These are phyloP conservation scores for Phaseolus lunatus DNA, from an alignment of 306 rosid genomes.

Conservation along the genomic window DNA sequence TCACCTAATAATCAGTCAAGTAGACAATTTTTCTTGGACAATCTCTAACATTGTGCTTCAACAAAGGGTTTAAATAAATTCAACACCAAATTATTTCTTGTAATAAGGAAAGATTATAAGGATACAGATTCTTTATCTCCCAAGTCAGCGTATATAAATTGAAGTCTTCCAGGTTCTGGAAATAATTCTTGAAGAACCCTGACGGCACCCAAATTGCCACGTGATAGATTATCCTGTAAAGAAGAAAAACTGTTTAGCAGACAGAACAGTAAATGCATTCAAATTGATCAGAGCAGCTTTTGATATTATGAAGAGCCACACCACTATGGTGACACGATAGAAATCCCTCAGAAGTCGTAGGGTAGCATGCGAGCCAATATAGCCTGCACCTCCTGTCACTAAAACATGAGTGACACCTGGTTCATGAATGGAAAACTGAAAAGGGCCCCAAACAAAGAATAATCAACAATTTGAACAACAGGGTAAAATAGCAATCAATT, in stretches of 20 bases:
- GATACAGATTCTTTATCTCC: constrained; percentile 89
- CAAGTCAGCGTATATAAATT: constrained; percentile 91
- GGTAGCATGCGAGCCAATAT: constrained; percentile 91
- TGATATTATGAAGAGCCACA: constrained; percentile 46
- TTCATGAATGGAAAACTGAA: constrained; percentile 78
- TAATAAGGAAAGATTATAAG: constrained; percentile 46
- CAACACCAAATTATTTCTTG: constrained; percentile 29
- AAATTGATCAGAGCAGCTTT: constrained; percentile 26
- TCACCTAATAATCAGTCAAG: constrained; percentile 81
- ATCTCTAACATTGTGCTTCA: constrained; percentile 21
- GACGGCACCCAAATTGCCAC: constrained; percentile 94
- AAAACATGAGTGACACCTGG: constrained; percentile 88
- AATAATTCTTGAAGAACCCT: constrained; percentile 81
- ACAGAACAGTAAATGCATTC: constrained; percentile 1
- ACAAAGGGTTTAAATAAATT: neutral
- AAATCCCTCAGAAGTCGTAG: constrained; percentile 77
- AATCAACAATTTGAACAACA: constrained; percentile 24
- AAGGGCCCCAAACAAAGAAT: neutral
- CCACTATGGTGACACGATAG: constrained; percentile 96
- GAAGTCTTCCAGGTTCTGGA: constrained; percentile 96
- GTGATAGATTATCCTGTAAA: constrained; percentile 84
- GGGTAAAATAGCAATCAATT: constrained; percentile 1
- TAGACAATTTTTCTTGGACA: constrained; percentile 44
- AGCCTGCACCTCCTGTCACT: constrained; percentile 99
- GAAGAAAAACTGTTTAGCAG: constrained; percentile 32